phyloP scores from a whole-genome alignment of 2,329 filamentous ascomycete genomes.

The Fusarium armeniacum region DNA sequence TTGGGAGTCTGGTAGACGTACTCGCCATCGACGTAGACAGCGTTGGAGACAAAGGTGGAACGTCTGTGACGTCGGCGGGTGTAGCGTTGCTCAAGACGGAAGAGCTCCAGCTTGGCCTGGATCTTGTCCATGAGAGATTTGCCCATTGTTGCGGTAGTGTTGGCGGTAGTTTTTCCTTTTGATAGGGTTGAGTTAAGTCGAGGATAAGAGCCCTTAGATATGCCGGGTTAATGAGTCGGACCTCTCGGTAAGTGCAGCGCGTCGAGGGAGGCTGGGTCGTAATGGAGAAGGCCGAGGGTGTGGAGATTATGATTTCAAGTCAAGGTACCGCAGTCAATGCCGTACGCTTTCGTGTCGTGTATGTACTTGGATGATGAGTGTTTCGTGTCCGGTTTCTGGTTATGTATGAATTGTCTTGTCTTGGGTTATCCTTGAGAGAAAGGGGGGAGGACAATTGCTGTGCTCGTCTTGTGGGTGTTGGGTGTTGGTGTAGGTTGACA shows the following conservation, averaged over 20 bases:
- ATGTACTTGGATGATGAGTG: constrained; percentile 19
- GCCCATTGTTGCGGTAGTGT: constrained; percentile 58
- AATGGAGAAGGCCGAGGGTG: constrained; percentile 33
- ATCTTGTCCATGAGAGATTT: constrained; percentile 70
- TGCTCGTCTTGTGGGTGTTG: constrained; percentile 22
- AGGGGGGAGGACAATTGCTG: constrained; percentile 34
- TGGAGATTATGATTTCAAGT: constrained; percentile 37
- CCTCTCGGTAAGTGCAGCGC: constrained; percentile 30
- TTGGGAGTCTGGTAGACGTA: constrained; percentile 83
- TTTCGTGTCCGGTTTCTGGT: constrained; percentile 35
- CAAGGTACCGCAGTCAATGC: constrained; percentile 45
- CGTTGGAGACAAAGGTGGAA: constrained; percentile 89
- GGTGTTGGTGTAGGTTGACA: constrained; percentile 9
- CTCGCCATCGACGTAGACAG: constrained; percentile 94
- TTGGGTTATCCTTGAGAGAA: constrained; percentile 29
- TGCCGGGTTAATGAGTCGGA: constrained; percentile 22
- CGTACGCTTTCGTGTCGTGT: constrained; percentile 29
- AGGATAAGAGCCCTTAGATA: constrained; percentile 13
- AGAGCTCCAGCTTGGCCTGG: constrained; percentile 84
- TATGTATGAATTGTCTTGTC: constrained; percentile 29
- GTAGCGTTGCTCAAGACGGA: constrained; percentile 95
- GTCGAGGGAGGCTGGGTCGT: constrained; percentile 36
- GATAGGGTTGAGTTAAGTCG: constrained; percentile 5
- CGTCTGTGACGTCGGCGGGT: constrained; percentile 88
- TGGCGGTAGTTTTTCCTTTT: constrained; percentile 2